A percentile compares a stretch with the other conserved stretches of the same genome.
These are phyloP conservation scores for Tolypocladium tundrense DNA, from an alignment of 2,329 filamentous ascomycete genomes.

Conservation along the genomic window DNA sequence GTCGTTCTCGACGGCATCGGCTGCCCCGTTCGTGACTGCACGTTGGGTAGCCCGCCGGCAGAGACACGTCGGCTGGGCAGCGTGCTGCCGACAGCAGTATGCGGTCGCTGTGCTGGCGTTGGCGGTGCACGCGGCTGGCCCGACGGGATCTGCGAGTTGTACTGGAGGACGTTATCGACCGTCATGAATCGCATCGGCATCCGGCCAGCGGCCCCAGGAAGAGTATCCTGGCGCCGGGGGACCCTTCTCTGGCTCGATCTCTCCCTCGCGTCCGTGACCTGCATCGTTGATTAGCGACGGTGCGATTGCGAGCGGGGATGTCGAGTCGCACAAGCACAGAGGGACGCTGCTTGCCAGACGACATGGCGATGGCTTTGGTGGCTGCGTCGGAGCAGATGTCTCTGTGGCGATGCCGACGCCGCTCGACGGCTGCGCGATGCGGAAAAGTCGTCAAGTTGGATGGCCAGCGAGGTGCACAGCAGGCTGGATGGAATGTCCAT, in stretches of 20 bases:
- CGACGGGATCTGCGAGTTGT: constrained; percentile 89
- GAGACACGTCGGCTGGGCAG: constrained; percentile 15
- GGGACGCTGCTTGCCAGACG: constrained; percentile 43
- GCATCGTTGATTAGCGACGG: constrained; percentile 5
- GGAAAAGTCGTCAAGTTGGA: background rate
- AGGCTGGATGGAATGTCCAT: background rate
- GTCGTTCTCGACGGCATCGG: constrained; percentile 75
- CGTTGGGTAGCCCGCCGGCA: constrained; percentile 28
- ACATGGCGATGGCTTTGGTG: constrained; percentile 19
- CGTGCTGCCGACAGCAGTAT: constrained; percentile 7
- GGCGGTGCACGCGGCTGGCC: constrained; percentile 74
- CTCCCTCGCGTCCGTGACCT: constrained; percentile 30
- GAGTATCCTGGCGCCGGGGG: constrained; percentile 23
- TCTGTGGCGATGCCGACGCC: background rate
- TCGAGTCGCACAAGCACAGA: constrained; percentile 44
- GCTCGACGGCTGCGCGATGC: background rate
- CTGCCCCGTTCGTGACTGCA: constrained; percentile 37
- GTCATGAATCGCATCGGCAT: constrained; percentile 65
- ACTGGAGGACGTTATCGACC: constrained; percentile 90
- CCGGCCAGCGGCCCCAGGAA: constrained; percentile 17
- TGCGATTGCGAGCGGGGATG: background rate
- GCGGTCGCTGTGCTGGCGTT: constrained; percentile 27
- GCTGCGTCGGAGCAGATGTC: background rate
- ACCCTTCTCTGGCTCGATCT: constrained; percentile 19
- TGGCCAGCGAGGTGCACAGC: background rate